Conservation (phyloP, 2,329 filamentous ascomycete species). For the Botrytis pseudocinerea region DNA sequence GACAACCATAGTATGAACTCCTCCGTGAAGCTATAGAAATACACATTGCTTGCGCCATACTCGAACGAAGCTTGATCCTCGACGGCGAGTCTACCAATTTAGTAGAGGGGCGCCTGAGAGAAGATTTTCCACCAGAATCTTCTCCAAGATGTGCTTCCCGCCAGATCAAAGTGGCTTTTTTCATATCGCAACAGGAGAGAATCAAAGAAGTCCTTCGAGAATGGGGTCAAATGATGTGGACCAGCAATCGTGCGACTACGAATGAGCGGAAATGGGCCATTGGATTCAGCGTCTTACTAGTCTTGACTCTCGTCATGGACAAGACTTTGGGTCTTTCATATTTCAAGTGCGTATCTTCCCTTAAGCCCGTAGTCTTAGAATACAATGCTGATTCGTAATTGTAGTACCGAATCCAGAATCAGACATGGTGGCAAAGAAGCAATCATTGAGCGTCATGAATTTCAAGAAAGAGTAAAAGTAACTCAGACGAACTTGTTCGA, state of each 20-base stretch:
- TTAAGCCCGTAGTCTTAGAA: slow-evolving; percentile 30
- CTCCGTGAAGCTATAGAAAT: slow-evolving; percentile 39
- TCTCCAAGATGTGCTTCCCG: slow-evolving; percentile 37
- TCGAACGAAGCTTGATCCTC: slow-evolving; percentile 38
- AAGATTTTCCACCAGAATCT: slow-evolving; percentile 33
- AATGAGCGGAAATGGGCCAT: slow-evolving; percentile 40
- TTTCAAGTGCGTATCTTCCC: slow-evolving; percentile 24
- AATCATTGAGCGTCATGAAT: slow-evolving; percentile 30
- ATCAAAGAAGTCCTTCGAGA: slow-evolving; percentile 37
- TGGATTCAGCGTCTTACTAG: slow-evolving; percentile 38
- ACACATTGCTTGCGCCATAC: slow-evolving; percentile 37
- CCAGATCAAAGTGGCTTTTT: slow-evolving; percentile 40
- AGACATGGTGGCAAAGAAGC: slow-evolving; percentile 29
- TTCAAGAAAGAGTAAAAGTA: slow-evolving; percentile 33
- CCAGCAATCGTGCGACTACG: slow-evolving; percentile 32
- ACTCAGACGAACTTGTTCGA: slow-evolving; percentile 39
- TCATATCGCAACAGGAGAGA: slow-evolving; percentile 35
- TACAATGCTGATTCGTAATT: slow-evolving; percentile 31
- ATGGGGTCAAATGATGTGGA: slow-evolving; percentile 41
- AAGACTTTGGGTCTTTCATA: slow-evolving; percentile 31
- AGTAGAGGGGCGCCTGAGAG: slow-evolving; percentile 32
- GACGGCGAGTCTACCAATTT: slow-evolving; percentile 34
- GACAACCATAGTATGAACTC: slow-evolving; percentile 32
- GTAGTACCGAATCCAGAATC: slow-evolving; percentile 33
- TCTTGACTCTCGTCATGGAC: slow-evolving; percentile 37